These are phyloP conservation scores for Vinca minor DNA, from an alignment of 257 asterid genomes.

Conservation along the genomic window DNA sequence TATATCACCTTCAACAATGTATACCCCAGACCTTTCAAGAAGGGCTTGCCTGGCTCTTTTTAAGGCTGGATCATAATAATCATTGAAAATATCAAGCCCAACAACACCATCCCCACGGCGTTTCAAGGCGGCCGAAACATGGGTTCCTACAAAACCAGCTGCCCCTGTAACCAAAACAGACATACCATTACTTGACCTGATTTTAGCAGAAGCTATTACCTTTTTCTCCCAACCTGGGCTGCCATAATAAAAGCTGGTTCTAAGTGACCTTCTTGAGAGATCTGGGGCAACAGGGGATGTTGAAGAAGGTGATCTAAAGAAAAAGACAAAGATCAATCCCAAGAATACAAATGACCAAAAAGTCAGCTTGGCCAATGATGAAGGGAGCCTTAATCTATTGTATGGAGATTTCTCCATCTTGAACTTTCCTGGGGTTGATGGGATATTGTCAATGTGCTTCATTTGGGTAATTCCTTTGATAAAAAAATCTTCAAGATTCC, in stretches of 20 bases:
- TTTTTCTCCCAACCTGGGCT: conserved; percentile 61
- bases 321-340: conserved; percentile 69
- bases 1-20: conserved; percentile 89
- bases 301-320: conserved; percentile 66
- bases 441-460: conserved; percentile 79
- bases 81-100: conserved; percentile 80
- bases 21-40: conserved; percentile 72
- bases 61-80: conserved; percentile 67
- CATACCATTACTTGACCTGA: conserved; percentile 74
- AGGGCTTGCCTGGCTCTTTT: conserved; percentile 75
- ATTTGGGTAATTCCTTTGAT: conserved; percentile 37
- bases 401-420: conserved; percentile 89
- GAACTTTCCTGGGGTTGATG: conserved; percentile 86
- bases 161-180: conserved; percentile 93
- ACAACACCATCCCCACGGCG: conserved; percentile 94
- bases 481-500: conserved; percentile 31
- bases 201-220: conserved; percentile 72
- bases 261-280: conserved; percentile 75
- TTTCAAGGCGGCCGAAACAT: conserved; percentile 80
- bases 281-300: conserved; percentile 49
- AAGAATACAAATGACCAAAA: conserved; percentile 83
- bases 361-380: conserved; percentile 70
- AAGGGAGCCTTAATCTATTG: conserved; percentile 61
- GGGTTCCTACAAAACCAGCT: conserved; percentile 95
- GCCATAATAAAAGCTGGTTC: conserved; percentile 50